phyloP scores from a whole-genome alignment of 768 basidiomycete species.

The Russula emetica region DNA sequence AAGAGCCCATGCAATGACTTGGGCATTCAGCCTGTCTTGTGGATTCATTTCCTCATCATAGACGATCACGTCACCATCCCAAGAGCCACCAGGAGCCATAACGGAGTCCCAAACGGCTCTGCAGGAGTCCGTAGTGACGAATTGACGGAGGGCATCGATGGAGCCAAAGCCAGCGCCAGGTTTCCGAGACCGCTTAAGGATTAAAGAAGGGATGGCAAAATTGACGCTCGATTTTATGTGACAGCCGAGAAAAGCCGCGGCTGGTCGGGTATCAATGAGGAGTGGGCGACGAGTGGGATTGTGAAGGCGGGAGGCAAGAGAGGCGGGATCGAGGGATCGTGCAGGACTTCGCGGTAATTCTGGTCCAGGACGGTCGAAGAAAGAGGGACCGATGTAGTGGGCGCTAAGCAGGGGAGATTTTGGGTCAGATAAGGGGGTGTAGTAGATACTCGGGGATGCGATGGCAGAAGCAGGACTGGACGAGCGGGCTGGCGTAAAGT shows the following conservation, averaged over 20 bases:
- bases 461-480: slow-evolving; percentile 46
- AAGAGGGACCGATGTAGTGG: slow-evolving; percentile 32
- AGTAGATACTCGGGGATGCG: slow-evolving; percentile 43
- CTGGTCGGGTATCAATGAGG: slow-evolving; percentile 78
- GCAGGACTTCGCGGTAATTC: slow-evolving; percentile 31
- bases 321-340: slow-evolving; percentile 44
- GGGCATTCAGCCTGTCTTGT: slow-evolving; percentile 52
- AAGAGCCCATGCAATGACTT: slow-evolving; percentile 65
- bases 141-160: slow-evolving; percentile 68
- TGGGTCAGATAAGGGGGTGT: slow-evolving; percentile 47
- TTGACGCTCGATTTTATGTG: slow-evolving; percentile 73
- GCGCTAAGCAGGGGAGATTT: slow-evolving; percentile 32
- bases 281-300: slow-evolving; percentile 51
- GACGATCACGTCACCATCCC: slow-evolving; percentile 74
- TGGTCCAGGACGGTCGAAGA: slow-evolving; percentile 25
- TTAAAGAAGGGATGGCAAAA: slow-evolving; percentile 84
- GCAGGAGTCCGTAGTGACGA: slow-evolving; percentile 74
- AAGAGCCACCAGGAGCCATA: slow-evolving; percentile 46
- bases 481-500: slow-evolving; percentile 37
- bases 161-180: slow-evolving; percentile 62
- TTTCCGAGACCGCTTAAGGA: slow-evolving; percentile 79
- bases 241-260: slow-evolving; percentile 56
- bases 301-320: slow-evolving; percentile 47
- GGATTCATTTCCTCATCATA: slow-evolving; percentile 77
- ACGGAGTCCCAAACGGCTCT: slow-evolving; percentile 67